phyloP scores from a whole-genome alignment of 176 grass and related monocot species.

The Carex littledalei region DNA sequence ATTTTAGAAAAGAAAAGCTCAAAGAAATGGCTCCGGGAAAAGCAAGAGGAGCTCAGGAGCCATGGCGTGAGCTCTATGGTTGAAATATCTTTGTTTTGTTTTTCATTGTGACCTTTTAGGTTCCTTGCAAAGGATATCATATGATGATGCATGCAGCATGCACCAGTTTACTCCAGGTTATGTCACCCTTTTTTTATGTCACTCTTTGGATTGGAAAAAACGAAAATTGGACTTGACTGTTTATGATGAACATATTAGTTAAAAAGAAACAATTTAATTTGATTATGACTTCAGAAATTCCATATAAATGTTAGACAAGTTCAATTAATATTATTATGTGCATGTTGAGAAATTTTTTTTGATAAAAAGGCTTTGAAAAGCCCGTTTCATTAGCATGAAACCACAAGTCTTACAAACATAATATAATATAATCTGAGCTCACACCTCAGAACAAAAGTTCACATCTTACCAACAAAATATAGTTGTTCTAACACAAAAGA shows the following conservation, averaged over 20 bases:
- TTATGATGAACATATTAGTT: not conserved
- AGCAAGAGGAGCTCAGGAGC: not conserved
- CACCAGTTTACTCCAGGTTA: not conserved
- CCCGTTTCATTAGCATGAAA: too few relatives aligned
- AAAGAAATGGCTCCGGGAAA: not conserved
- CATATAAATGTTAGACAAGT: too few relatives aligned
- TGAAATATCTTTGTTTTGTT: not conserved
- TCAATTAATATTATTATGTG: too few relatives aligned
- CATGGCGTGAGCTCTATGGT: slow-evolving; percentile 12
- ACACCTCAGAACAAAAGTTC: too few relatives aligned
- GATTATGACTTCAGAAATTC: too few relatives aligned
- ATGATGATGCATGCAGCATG: not conserved
- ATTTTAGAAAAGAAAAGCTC: slow-evolving; percentile 2
- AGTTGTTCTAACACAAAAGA: too few relatives aligned
- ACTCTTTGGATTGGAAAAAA: not conserved
- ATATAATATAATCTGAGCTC: too few relatives aligned
- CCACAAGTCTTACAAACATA: too few relatives aligned
- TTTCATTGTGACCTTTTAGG: not conserved
- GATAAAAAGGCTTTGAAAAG: too few relatives aligned
- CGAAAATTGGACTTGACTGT: not conserved
- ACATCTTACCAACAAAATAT: too few relatives aligned
- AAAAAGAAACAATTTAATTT: not conserved
- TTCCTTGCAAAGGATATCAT: not conserved
- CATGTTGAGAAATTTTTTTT: too few relatives aligned
- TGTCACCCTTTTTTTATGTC: not conserved